phyloP scores from a whole-genome alignment of 345 rosid genomes.

The Trapa bicornis region DNA sequence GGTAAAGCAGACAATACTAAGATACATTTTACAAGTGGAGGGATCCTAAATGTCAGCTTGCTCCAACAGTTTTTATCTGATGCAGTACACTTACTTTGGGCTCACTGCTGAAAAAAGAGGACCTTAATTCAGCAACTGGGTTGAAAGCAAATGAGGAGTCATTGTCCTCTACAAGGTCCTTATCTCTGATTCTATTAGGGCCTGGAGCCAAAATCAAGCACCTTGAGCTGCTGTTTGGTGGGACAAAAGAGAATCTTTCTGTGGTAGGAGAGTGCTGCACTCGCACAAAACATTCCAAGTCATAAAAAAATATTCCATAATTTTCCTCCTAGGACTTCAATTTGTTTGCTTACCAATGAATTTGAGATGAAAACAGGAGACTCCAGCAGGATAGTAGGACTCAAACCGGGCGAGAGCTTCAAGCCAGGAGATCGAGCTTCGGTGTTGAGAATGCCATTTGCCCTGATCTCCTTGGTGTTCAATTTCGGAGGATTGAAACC shows the following conservation, averaged over 20 bases:
- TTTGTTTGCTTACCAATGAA: conserved; percentile 41
- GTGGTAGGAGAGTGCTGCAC: conserved; percentile 96
- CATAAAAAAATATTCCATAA: too few relatives aligned
- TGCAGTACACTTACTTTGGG: conserved; percentile 28
- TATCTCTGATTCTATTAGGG: conserved; percentile 42
- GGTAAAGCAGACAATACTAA: too few relatives aligned
- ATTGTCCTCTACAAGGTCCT: conserved; percentile 44
- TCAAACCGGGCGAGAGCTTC: conserved; percentile 79
- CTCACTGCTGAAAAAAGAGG: conserved; percentile 39
- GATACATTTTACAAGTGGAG: too few relatives aligned
- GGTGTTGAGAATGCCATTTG: conserved; percentile 39
- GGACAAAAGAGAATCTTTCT: conserved; percentile 59
- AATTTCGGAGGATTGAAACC: conserved; percentile 78
- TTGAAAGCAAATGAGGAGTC: conserved; percentile 66
- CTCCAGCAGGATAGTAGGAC: conserved; percentile 83
- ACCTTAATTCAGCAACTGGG: conserved; percentile 37
- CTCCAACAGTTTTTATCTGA: neutral
- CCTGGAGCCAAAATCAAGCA: conserved; percentile 20
- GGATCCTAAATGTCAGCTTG: neutral
- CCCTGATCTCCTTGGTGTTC: conserved; percentile 58
- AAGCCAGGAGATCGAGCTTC: conserved; percentile 46
- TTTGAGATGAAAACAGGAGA: conserved; percentile 80
- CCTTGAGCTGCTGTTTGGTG: conserved; percentile 31
- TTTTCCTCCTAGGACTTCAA: neutral
- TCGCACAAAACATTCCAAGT: conserved; percentile 22